phyloP scores from a whole-genome alignment of 2,329 filamentous ascomycete species.

The Geosmithia flava region DNA sequence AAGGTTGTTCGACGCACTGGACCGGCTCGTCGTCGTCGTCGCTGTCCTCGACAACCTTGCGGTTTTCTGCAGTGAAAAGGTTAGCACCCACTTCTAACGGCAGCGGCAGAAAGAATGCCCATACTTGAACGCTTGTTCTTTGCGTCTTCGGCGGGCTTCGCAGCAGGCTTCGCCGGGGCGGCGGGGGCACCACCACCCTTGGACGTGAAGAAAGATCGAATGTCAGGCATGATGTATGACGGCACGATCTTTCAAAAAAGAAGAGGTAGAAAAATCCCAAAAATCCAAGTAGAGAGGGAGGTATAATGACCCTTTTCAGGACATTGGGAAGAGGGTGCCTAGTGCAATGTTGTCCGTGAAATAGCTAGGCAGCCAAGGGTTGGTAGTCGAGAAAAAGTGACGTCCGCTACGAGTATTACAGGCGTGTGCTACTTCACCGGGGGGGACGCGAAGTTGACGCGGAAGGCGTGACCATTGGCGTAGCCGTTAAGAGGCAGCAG shows the following conservation, averaged over 20 bases:
- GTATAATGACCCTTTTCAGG: not conserved
- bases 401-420: conserved; percentile 15
- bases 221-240: conserved; percentile 61
- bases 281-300: conserved; percentile 4
- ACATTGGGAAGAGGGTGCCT: not conserved
- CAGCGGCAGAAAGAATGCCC: conserved; percentile 8
- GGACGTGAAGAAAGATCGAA: conserved; percentile 79
- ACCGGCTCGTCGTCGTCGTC: conserved; percentile 54
- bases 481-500: conserved; percentile 3
- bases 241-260: not conserved
- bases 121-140: conserved; percentile 31
- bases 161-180: conserved; percentile 28
- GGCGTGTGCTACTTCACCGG: conserved; percentile 4
- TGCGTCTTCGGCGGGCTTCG: conserved; percentile 31
- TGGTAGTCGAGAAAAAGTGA: conserved; percentile 9
- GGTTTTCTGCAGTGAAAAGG: conserved; percentile 27
- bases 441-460: conserved; percentile 31
- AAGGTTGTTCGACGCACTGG: conserved; percentile 26
- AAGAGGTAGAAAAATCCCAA: not conserved
- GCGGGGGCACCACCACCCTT: conserved; percentile 49
- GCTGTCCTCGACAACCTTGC: conserved; percentile 71
- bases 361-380: conserved; percentile 3
- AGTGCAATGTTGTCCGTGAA: not conserved
- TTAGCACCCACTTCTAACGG: conserved; percentile 6
- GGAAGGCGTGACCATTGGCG: conserved; percentile 21